These are phyloP conservation scores for Pouteria glomerata DNA, from an alignment of 148 eudicot genomes.

Conservation along the genomic window DNA sequence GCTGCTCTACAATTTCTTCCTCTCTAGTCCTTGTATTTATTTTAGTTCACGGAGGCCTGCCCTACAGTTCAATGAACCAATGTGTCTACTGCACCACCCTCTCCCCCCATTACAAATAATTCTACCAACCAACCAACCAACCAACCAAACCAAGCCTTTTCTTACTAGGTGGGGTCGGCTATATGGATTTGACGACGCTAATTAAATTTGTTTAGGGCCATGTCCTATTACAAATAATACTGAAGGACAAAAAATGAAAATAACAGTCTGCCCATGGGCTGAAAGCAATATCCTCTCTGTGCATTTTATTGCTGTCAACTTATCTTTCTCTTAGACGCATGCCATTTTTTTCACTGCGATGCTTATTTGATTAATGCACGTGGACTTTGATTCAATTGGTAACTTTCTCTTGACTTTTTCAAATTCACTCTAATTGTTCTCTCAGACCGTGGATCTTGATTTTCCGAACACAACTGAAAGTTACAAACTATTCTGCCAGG, in stretches of 20 bases:
- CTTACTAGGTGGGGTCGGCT: too few species aligned
- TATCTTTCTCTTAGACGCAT: background rate
- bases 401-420: background rate
- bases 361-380: background rate
- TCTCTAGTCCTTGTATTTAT: background rate
- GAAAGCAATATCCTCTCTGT: background rate
- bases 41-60: background rate
- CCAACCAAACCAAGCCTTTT: too few species aligned
- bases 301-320: background rate
- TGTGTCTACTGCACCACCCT: background rate
- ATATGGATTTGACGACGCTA: too few species aligned
- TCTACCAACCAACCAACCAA: too few species aligned
- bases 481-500: constrained; percentile 90
- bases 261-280: background rate
- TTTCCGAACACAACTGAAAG: constrained; percentile 88
- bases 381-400: background rate
- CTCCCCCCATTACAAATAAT: too few species aligned
- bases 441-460: constrained; percentile 78
- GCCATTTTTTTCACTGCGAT: background rate
- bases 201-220: too few species aligned
- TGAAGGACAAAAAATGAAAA: background rate
- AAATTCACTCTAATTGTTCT: constrained; percentile 9
- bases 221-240: too few species aligned
- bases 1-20: background rate
- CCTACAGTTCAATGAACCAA: background rate